Evolutionary conservation across 2,329 filamentous ascomycete species (phyloP).

Genomic region (Trichoderma simmonsii): DNA sequence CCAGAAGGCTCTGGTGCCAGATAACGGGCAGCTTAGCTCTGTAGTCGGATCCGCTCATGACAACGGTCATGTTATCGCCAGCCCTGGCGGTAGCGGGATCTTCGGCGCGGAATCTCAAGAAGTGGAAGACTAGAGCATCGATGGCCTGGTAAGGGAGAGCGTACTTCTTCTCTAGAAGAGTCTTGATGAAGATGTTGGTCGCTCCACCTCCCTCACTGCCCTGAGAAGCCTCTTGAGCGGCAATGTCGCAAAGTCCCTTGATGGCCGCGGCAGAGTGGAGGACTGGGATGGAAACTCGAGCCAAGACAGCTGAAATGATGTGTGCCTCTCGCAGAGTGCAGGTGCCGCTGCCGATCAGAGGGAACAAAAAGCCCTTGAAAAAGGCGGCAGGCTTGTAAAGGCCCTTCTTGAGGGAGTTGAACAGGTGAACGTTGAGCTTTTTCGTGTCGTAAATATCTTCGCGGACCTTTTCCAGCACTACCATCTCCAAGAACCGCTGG

Average conservation of each 20-base stretch:
- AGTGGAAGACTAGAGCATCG: slow-evolving; percentile 94
- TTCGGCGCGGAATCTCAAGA: slow-evolving; percentile 77
- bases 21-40: slow-evolving; percentile 77
- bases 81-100: slow-evolving; percentile 55
- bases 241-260: slow-evolving; percentile 89
- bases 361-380: slow-evolving; percentile 95
- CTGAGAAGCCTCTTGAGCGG: slow-evolving; percentile 80
- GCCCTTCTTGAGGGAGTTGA: slow-evolving; percentile 86
- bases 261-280: slow-evolving; percentile 89
- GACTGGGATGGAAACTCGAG: slow-evolving; percentile 81
- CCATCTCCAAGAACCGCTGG: slow-evolving; percentile 80
- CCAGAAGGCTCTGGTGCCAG: slow-evolving; percentile 91
- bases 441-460: slow-evolving; percentile 92
- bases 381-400: slow-evolving; percentile 94
- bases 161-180: slow-evolving; percentile 94
- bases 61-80: slow-evolving; percentile 52
- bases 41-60: slow-evolving; percentile 45
- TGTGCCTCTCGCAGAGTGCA: slow-evolving; percentile 90
- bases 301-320: slow-evolving; percentile 83
- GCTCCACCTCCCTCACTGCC: slow-evolving; percentile 84
- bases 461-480: slow-evolving; percentile 85
- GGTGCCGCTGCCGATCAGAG: slow-evolving; percentile 77
- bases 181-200: slow-evolving; percentile 92
- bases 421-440: slow-evolving; percentile 93
- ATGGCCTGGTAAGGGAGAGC: slow-evolving; percentile 92